Evolutionary conservation across 805 yeast genomes (phyloP).

Genomic region (Torulaspora franciscae): DNA sequence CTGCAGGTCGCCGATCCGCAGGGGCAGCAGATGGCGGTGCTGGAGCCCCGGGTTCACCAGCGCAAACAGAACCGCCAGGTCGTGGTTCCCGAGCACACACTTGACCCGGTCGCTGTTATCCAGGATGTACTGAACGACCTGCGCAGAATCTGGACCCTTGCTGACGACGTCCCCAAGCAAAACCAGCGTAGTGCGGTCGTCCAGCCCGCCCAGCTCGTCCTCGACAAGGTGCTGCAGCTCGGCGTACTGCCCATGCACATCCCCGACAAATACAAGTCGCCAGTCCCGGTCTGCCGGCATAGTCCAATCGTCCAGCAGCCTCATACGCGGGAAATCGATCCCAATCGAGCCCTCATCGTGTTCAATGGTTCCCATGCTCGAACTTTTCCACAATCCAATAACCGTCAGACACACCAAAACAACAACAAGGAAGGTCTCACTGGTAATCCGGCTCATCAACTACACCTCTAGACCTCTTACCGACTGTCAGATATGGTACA

Average conservation of each 20-base stretch:
- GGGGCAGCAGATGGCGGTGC: slow-evolving; percentile 17
- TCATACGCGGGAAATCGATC: slow-evolving; percentile 8
- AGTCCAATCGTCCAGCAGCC: slow-evolving; percentile 6
- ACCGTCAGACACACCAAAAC: background rate
- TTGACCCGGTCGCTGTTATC: slow-evolving; percentile 45
- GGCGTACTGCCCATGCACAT: slow-evolving; percentile 74
- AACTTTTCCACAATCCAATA: background rate
- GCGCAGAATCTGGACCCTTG: slow-evolving; percentile 74
- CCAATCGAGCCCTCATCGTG: background rate
- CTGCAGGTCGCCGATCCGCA: slow-evolving; percentile 14
- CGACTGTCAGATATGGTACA: background rate
- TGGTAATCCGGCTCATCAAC: background rate
- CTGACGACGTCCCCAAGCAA: slow-evolving; percentile 80
- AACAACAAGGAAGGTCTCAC: background rate
- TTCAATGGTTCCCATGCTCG: background rate
- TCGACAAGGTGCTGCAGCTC: slow-evolving; percentile 51
- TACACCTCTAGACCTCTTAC: background rate
- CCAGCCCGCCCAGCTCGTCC: slow-evolving; percentile 42
- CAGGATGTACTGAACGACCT: slow-evolving; percentile 62
- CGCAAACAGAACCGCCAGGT: slow-evolving; percentile 58
- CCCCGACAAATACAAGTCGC: slow-evolving; percentile 72
- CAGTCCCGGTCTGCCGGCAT: slow-evolving; percentile 6
- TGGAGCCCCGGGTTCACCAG: slow-evolving; percentile 42
- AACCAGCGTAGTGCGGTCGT: slow-evolving; percentile 43
- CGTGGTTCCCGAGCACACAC: slow-evolving; percentile 89